These are phyloP conservation scores for Ascoidea rubescens DNA, from an alignment of 805 yeast species.

Conservation along the genomic window DNA sequence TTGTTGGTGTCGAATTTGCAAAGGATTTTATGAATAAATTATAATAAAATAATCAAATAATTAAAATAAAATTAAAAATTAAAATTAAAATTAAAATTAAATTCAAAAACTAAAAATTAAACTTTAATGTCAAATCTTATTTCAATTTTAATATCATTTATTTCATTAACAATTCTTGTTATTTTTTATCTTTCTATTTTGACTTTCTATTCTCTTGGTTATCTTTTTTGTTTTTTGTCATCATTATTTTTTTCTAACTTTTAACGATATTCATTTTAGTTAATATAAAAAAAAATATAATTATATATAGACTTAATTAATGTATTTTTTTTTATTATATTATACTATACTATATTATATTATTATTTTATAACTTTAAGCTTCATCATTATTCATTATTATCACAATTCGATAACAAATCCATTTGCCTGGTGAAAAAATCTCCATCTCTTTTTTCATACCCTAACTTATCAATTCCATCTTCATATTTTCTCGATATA, in stretches of 20 bases:
- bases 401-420: constrained; percentile 18
- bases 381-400: constrained; percentile 3
- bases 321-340: background rate
- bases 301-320: background rate
- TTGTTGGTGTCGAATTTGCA: constrained; percentile 86
- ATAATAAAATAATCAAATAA: background rate
- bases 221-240: background rate
- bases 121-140: background rate
- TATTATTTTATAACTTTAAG: background rate
- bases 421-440: constrained; percentile 28
- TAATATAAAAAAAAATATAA: background rate
- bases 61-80: too few species aligned
- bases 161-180: too few species aligned
- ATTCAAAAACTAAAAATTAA: too few species aligned
- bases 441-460: constrained; percentile 28
- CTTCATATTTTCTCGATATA: constrained; percentile 43
- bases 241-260: background rate
- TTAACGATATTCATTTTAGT: background rate
- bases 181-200: too few species aligned
- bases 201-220: background rate
- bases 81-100: too few species aligned
- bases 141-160: background rate
- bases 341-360: background rate
- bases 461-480: constrained; percentile 41
- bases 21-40: constrained; percentile 6